A percentile compares a stretch with the other conserved stretches of the same genome.
Conservation (phyloP, 2,329 filamentous ascomycete species). For the Aspergillus ustus region DNA sequence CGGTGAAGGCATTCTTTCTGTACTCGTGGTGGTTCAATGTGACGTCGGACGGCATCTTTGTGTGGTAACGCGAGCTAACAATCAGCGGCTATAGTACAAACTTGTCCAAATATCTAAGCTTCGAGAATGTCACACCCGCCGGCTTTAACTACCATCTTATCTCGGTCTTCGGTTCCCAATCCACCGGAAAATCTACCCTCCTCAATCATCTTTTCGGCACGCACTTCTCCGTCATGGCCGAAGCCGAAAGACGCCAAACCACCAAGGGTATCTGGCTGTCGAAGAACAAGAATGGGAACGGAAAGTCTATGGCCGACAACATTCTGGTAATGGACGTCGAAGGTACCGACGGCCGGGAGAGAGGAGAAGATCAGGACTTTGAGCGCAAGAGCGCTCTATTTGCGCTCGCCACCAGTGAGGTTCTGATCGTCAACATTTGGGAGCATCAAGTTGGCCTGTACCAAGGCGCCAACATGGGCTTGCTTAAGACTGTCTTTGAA, state of each 20-base stretch:
- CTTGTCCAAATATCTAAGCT: slow-evolving; percentile 79
- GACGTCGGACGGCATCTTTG: slow-evolving; percentile 14
- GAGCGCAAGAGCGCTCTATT: slow-evolving; percentile 98
- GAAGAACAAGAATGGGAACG: slow-evolving; percentile 77
- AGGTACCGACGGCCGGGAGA: slow-evolving; percentile 92
- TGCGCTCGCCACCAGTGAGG: slow-evolving; percentile 94
- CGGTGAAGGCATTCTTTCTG: neutral
- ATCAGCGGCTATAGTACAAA: slow-evolving; percentile 61
- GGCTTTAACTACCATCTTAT: slow-evolving; percentile 99
- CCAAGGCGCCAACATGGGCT: slow-evolving; percentile 97
- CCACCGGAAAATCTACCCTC: slow-evolving; percentile 95
- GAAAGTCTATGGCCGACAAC: slow-evolving; percentile 80
- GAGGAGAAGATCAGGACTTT: slow-evolving; percentile 98
- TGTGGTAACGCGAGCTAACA: slow-evolving; percentile 17
- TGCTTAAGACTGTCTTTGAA: slow-evolving; percentile 98
- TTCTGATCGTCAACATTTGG: slow-evolving; percentile 98
- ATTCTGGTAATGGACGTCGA: slow-evolving; percentile 99
- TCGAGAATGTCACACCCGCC: slow-evolving; percentile 78
- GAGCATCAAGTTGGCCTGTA: slow-evolving; percentile 98
- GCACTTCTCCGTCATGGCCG: slow-evolving; percentile 96
- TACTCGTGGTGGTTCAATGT: slow-evolving; percentile 5
- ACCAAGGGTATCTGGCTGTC: slow-evolving; percentile 99
- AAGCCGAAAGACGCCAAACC: slow-evolving; percentile 90
- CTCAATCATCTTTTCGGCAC: slow-evolving; percentile 96
- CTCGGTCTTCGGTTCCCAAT: slow-evolving; percentile 98